A percentile compares a stretch with the other conserved stretches of the same genome.
These are phyloP conservation scores for Leavenworthia alabamica DNA, from an alignment of 345 rosid species.

Conservation along the genomic window DNA sequence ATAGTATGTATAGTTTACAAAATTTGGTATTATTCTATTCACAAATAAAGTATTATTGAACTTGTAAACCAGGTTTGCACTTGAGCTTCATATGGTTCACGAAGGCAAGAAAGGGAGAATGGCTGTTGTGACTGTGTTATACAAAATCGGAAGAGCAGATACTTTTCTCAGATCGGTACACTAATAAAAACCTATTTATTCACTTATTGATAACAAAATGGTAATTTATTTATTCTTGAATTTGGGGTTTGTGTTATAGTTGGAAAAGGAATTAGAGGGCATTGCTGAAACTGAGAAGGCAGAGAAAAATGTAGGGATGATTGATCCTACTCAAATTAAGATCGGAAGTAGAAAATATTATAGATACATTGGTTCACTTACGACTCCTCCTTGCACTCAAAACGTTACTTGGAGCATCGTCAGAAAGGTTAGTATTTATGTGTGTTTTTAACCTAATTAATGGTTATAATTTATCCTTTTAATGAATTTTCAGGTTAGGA, in stretches of 20 bases:
- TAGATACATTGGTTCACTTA: constrained; percentile 81
- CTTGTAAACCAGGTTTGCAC: constrained; percentile 37
- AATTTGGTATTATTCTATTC: not conserved
- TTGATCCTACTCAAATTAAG: constrained; percentile 51
- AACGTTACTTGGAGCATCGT: constrained; percentile 67
- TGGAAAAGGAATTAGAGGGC: constrained; percentile 33
- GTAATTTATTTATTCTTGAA: not conserved
- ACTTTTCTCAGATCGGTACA: constrained; percentile 54
- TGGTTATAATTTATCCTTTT: not conserved
- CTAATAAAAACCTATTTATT: not conserved
- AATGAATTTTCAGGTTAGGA: constrained; percentile 26
- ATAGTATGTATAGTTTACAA: not conserved
- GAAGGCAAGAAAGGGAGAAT: constrained; percentile 41
- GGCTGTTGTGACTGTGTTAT: constrained; percentile 69
- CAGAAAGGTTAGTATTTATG: constrained; percentile 38
- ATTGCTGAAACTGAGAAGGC: constrained; percentile 21
- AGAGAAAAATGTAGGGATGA: constrained; percentile 38
- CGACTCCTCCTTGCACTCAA: constrained; percentile 78
- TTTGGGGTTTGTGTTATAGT: constrained; percentile 28
- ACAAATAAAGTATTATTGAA: not conserved
- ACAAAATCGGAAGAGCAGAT: constrained; percentile 67
- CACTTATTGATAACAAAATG: not conserved
- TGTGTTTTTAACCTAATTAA: not conserved
- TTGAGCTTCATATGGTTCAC: constrained; percentile 83
- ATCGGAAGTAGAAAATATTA: constrained; percentile 60